Evolutionary conservation across 2,329 filamentous ascomycete species (phyloP).

Genomic region (Lithohypha guttulata): DNA sequence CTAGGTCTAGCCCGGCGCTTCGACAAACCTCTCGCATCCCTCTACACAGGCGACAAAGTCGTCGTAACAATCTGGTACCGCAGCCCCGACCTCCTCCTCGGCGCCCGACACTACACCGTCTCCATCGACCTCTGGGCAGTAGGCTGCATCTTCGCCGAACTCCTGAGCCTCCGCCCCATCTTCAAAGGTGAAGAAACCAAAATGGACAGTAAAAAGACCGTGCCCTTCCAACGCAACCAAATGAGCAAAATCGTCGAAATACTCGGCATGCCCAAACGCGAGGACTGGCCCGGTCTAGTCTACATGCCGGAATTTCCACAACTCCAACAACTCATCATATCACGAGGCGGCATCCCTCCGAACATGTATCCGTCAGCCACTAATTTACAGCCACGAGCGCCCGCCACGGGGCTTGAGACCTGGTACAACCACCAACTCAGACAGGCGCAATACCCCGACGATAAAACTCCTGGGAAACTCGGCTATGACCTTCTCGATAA

Average conservation of each 20-base stretch:
- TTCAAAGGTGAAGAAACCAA: slow-evolving; percentile 99
- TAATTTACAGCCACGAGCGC: slow-evolving; percentile 33
- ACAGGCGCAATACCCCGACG: slow-evolving; percentile 42
- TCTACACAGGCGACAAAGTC: slow-evolving; percentile 93
- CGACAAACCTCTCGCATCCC: slow-evolving; percentile 80
- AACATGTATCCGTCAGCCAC: slow-evolving; percentile 10
- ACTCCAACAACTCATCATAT: slow-evolving; percentile 43
- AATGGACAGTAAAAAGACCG: slow-evolving; percentile 96
- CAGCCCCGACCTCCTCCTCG: slow-evolving; percentile 83
- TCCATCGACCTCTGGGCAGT: slow-evolving; percentile 97
- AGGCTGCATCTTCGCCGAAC: slow-evolving; percentile 93
- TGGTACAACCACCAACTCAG: slow-evolving; percentile 67
- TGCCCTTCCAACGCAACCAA: slow-evolving; percentile 94
- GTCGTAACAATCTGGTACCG: slow-evolving; percentile 99
- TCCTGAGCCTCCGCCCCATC: slow-evolving; percentile 80
- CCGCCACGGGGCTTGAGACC: slow-evolving; percentile 52
- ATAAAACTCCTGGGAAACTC: slow-evolving; percentile 56
- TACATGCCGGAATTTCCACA: slow-evolving; percentile 81
- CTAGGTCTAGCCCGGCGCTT: slow-evolving; percentile 85
- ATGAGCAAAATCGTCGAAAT: slow-evolving; percentile 99
- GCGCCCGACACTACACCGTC: slow-evolving; percentile 90
- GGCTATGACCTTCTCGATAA: slow-evolving; percentile 73
- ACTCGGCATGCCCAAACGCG: slow-evolving; percentile 78
- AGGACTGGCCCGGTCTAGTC: slow-evolving; percentile 73
- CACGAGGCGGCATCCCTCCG: slow-evolving; percentile 29